These are phyloP conservation scores for Sporothrix sp. DNA, from an alignment of 2,329 filamentous ascomycete genomes.

Conservation along the genomic window DNA sequence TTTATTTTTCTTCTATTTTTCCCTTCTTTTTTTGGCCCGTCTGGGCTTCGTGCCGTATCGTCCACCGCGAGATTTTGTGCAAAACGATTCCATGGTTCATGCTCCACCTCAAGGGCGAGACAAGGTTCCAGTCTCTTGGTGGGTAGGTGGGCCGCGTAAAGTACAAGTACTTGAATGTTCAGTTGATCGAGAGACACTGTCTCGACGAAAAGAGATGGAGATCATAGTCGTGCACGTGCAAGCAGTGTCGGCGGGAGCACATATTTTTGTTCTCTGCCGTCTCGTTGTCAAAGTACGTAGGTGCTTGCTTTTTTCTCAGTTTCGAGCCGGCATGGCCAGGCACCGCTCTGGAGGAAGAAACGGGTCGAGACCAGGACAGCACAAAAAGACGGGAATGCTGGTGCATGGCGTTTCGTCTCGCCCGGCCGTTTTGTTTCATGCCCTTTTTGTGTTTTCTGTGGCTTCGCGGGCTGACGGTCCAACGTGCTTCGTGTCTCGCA, in stretches of 20 bases:
- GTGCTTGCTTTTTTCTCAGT: not conserved
- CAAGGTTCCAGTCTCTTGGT: conserved; percentile 1
- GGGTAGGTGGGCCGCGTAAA: not conserved
- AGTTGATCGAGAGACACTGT: not conserved
- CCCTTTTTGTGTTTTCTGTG: not conserved
- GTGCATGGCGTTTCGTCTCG: not conserved
- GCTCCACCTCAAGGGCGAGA: conserved; percentile 2
- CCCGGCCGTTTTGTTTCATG: conserved; percentile 11
- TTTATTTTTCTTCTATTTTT: no score
- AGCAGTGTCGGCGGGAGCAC: no score
- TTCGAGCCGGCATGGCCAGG: not conserved
- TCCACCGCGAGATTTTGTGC: not conserved
- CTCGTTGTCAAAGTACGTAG: no score
- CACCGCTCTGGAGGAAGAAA: no score
- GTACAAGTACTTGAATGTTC: not conserved
- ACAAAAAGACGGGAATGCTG: not conserved
- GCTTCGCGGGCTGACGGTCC: not conserved
- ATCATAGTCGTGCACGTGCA: not conserved
- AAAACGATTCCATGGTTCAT: not conserved
- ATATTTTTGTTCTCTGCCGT: not conserved
- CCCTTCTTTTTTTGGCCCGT: no score
- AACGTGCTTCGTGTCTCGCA: not conserved
- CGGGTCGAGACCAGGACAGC: not conserved
- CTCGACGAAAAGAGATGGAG: not conserved
- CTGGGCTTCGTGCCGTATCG: no score